phyloP scores from a whole-genome alignment of 2,329 filamentous ascomycete species.

The Harringtonia aguacate region DNA sequence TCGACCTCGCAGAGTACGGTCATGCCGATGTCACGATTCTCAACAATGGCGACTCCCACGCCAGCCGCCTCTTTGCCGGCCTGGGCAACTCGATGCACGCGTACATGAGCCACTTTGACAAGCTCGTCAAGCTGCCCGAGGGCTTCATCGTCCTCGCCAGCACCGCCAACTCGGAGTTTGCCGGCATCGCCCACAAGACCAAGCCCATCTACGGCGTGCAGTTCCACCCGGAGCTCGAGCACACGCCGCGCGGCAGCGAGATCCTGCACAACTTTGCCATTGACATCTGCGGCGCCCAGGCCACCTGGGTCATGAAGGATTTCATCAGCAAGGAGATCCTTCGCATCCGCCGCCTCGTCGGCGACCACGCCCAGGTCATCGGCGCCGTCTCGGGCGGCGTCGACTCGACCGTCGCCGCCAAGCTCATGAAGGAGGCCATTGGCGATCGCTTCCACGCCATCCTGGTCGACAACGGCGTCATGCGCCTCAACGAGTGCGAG shows the following conservation, averaged over 20 bases:
- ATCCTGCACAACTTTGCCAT: slow-evolving; percentile 77
- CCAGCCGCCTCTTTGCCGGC: slow-evolving; percentile 69
- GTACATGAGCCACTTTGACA: slow-evolving; percentile 70
- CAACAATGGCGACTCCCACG: slow-evolving; percentile 45
- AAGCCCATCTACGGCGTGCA: slow-evolving; percentile 72
- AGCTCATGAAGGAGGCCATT: slow-evolving; percentile 67
- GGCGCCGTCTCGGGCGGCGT: slow-evolving; percentile 58
- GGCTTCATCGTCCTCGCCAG: slow-evolving; percentile 62
- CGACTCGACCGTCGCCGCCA: slow-evolving; percentile 78
- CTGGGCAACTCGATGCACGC: slow-evolving; percentile 59
- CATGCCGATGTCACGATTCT: slow-evolving; percentile 55
- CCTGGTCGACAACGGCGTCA: slow-evolving; percentile 70
- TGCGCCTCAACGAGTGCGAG: slow-evolving; percentile 77
- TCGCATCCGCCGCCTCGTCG: slow-evolving; percentile 73
- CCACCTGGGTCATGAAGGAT: slow-evolving; percentile 76
- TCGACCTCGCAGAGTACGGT: slow-evolving; percentile 49
- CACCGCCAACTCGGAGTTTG: slow-evolving; percentile 65
- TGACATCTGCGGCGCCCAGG: slow-evolving; percentile 64
- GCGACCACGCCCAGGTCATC: slow-evolving; percentile 65
- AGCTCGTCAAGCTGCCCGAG: slow-evolving; percentile 44
- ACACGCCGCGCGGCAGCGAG: slow-evolving; percentile 54
- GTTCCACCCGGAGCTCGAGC: slow-evolving; percentile 72
- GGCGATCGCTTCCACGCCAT: slow-evolving; percentile 53
- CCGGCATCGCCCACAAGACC: slow-evolving; percentile 61
- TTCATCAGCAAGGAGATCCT: slow-evolving; percentile 74